Conservation (phyloP, 108 stramenopile genomes). For the Nannochloropsis oceanica region DNA sequence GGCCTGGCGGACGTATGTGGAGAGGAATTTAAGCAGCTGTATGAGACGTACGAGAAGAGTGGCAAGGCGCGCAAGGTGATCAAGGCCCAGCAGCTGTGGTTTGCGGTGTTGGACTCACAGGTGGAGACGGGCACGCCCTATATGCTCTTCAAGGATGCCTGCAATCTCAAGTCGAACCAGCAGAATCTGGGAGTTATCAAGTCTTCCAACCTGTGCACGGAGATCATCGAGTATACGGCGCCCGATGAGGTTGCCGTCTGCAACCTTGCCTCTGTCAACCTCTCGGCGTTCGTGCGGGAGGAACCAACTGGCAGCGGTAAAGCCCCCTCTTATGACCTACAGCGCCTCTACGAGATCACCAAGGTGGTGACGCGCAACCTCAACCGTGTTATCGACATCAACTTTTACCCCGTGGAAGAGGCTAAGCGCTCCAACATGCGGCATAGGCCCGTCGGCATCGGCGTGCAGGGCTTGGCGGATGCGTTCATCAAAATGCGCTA, state of each 20-base stretch:
- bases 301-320: not conserved
- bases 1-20: slow-evolving; percentile 69
- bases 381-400: slow-evolving; percentile 84
- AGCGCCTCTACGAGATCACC: slow-evolving; percentile 56
- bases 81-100: slow-evolving; percentile 51
- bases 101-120: slow-evolving; percentile 48
- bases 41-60: slow-evolving; percentile 64
- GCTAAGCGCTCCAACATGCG: slow-evolving; percentile 65
- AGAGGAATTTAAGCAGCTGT: slow-evolving; percentile 71
- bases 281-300: slow-evolving; percentile 11
- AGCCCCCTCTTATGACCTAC: slow-evolving; percentile 50
- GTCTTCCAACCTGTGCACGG: slow-evolving; percentile 88
- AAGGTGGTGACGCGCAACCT: slow-evolving; percentile 80
- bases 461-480: slow-evolving; percentile 86
- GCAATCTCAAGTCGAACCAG: slow-evolving; percentile 89
- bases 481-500: slow-evolving; percentile 72
- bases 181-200: slow-evolving; percentile 90
- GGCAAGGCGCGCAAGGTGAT: slow-evolving; percentile 47
- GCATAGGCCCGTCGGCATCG: slow-evolving; percentile 91
- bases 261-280: slow-evolving; percentile 71
- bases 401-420: slow-evolving; percentile 70
- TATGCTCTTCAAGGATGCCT: slow-evolving; percentile 91
- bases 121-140: slow-evolving; percentile 96
- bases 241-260: slow-evolving; percentile 88
- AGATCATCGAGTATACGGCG: slow-evolving; percentile 88